Evolutionary conservation across 331 rosid genomes (phyloP).

Genomic region (Phaseolus coccineus): DNA sequence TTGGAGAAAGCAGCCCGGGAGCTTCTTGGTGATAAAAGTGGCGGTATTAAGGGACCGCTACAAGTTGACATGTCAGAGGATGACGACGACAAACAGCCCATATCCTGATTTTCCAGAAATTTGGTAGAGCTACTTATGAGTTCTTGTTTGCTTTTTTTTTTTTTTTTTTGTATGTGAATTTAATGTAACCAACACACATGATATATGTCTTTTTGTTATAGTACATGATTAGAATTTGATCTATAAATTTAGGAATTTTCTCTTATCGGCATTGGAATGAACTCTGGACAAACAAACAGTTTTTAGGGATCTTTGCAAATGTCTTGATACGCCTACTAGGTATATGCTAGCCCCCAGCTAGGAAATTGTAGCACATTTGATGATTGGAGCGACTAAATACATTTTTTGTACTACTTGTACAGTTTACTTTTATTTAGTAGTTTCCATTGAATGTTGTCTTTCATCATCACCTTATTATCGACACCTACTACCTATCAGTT

Average conservation of each 20-base stretch:
- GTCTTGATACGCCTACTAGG: neutral
- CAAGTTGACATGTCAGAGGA: constrained; percentile 55
- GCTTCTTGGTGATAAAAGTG: constrained; percentile 68
- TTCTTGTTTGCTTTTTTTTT: constrained; percentile 17
- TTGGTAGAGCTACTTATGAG: constrained; percentile 49
- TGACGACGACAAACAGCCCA: constrained; percentile 34
- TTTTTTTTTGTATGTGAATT: neutral
- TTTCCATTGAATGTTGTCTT: neutral
- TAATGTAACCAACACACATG: neutral
- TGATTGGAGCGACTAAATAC: neutral
- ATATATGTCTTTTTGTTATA: constrained; percentile 18
- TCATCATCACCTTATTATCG: neutral
- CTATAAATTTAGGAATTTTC: neutral
- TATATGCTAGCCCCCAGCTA: neutral
- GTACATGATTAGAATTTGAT: neutral
- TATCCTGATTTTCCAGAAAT: constrained; percentile 49
- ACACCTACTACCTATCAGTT: neutral
- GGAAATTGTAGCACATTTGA: constrained; percentile 25
- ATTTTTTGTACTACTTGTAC: neutral
- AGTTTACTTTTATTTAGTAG: neutral
- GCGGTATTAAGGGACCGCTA: constrained; percentile 78
- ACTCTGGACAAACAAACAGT: neutral
- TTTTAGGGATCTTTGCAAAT: constrained; percentile 3
- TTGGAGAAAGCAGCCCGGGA: constrained; percentile 90
- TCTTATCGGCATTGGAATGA: neutral